Percentiles rank a stretch among this genome's conserved stretches.
phyloP scores from a whole-genome alignment of 768 basidiomycete genomes.

The Crassisporium funariophilum region DNA sequence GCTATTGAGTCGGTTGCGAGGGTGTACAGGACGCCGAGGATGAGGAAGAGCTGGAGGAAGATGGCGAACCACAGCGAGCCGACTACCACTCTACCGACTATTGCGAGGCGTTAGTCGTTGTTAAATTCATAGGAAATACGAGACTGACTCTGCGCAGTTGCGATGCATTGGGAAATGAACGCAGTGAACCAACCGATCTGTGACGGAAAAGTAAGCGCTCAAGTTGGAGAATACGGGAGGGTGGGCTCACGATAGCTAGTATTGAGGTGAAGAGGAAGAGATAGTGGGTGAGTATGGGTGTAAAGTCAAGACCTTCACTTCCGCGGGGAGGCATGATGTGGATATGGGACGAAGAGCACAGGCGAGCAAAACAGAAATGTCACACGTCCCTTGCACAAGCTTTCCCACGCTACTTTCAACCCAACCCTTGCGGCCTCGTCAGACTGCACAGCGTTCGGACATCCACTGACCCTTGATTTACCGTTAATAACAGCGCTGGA shows the following conservation, averaged over 20 bases:
- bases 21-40: slow-evolving; percentile 68
- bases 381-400: slow-evolving; percentile 16
- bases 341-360: slow-evolving; percentile 7
- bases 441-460: slow-evolving; percentile 1
- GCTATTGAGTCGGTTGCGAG: slow-evolving; percentile 89
- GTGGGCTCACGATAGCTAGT: slow-evolving; percentile 66
- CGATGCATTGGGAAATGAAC: slow-evolving; percentile 74
- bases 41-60: slow-evolving; percentile 74
- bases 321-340: slow-evolving; percentile 54
- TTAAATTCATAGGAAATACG: neutral
- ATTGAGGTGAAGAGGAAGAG: slow-evolving; percentile 88
- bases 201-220: slow-evolving; percentile 4
- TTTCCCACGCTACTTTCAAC: slow-evolving; percentile 25
- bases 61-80: slow-evolving; percentile 84
- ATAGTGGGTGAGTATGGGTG: slow-evolving; percentile 88
- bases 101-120: slow-evolving; percentile 4
- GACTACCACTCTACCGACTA: slow-evolving; percentile 49
- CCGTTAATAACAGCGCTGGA: too few relatives aligned
- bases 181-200: slow-evolving; percentile 77
- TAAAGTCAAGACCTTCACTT: slow-evolving; percentile 78
- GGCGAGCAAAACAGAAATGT: slow-evolving; percentile 16
- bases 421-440: slow-evolving; percentile 1
- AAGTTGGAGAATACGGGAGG: slow-evolving; percentile 11
- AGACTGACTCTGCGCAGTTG: slow-evolving; percentile 52
- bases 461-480: too few relatives aligned